Evolutionary conservation across 345 rosid genomes (phyloP), one percentile per base, ranked within the genome.

Genomic region (Melastoma malabathricum): DNA sequence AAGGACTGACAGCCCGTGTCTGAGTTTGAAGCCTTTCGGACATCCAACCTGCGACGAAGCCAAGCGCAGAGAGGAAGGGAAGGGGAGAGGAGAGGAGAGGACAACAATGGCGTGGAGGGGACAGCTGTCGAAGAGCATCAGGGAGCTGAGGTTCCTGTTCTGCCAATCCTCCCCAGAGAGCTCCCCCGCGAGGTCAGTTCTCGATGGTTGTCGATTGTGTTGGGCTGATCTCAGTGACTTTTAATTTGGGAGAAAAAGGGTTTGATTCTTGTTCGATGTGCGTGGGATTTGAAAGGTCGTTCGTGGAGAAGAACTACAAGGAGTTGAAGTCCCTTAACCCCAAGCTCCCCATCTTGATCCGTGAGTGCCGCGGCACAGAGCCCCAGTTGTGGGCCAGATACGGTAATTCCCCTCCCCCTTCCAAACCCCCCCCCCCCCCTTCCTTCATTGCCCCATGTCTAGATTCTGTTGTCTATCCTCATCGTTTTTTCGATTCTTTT

Each of bases 341-440:
- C 14, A 82, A 81, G 63, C 73, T 92, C 2, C 86, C 97, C 3
- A 73, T 92, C 58, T 62, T 92, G 64, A 79, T 92, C 64, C 95
- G 95, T 25, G 99, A 92, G 64, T 71, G 84, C 74, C 72, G 68
- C 12, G 83, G 89, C 44, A 67, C 79, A 50, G 80, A 81, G 61
- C 97, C 99, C 50, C 94, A 93, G 72, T 58, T 92, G 51, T 92
- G 99, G 99, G 99, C 92, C 43, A 69, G 95, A 93, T 93, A 80
- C 51, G 94, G 95, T 93, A 75, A 19, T 39, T 17, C n/a, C 34
- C 2, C 23, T 15, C 1, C 48, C 38, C 31, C 8, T 12, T 19
- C 34, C 47, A 3, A 43, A 19, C 43, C 43, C 29, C 16, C n/a
- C 34, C 2, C 23, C 23, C 1, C 48, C 38, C 31, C 8, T 12